phyloP scores from a whole-genome alignment of 306 rosid species.

The Prunus campanulata region DNA sequence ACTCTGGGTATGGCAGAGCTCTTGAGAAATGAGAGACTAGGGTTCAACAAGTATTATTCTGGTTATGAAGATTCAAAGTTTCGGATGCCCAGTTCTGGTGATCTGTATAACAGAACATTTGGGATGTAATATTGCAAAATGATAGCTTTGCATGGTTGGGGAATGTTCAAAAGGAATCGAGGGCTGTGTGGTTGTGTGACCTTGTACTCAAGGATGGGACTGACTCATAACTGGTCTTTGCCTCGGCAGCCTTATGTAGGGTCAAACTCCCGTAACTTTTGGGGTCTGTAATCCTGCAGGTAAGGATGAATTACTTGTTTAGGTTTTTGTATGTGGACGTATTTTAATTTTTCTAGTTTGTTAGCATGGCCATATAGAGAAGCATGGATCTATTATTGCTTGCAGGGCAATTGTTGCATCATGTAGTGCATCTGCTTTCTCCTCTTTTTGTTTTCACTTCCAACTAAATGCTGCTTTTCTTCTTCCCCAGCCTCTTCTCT shows the following conservation, averaged over 20 bases:
- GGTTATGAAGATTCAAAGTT: constrained; percentile 81
- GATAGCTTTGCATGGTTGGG: constrained; percentile 26
- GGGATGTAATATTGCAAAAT: constrained; percentile 58
- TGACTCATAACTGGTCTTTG: constrained; percentile 37
- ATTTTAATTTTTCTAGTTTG: not conserved
- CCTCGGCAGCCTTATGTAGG: constrained; percentile 43
- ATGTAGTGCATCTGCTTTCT: not conserved
- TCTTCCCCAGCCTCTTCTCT: not conserved
- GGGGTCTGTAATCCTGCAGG: constrained; percentile 49
- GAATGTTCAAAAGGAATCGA: constrained; percentile 26
- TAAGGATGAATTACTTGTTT: constrained; percentile 27
- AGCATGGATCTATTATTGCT: not conserved
- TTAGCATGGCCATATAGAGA: not conserved
- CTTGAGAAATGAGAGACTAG: constrained; percentile 76
- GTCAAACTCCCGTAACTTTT: constrained; percentile 32
- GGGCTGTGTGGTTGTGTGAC: constrained; percentile 35
- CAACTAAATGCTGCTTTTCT: not conserved
- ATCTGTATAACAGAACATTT: constrained; percentile 73
- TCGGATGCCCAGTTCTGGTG: constrained; percentile 74
- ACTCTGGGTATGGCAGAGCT: constrained; percentile 61
- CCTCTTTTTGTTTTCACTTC: not conserved
- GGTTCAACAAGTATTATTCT: constrained; percentile 61
- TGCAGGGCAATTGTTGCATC: not conserved
- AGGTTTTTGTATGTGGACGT: not conserved
- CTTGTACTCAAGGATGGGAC: constrained; percentile 36